Conservation (phyloP, 2,329 filamentous ascomycete species). For the Orbilia blumenaviensis region DNA sequence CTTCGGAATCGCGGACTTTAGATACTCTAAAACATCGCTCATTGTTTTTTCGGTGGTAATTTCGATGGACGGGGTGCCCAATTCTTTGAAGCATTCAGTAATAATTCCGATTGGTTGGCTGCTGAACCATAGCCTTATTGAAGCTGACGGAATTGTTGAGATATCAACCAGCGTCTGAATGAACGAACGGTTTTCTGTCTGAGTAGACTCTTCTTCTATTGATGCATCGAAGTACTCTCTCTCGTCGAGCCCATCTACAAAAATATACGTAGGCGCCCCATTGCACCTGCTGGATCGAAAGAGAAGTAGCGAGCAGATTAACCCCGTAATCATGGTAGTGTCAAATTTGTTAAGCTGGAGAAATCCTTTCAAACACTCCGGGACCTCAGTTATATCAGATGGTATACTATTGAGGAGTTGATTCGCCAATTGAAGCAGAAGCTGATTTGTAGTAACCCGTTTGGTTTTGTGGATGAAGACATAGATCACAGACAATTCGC, state of each 20-base stretch:
- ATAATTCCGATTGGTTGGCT: not conserved
- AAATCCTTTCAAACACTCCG: not conserved
- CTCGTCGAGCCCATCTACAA: slow-evolving; percentile 5
- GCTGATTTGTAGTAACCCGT: not conserved
- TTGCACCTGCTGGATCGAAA: not conserved
- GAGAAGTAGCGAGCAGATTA: not conserved
- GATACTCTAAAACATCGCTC: not conserved
- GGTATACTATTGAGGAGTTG: not conserved
- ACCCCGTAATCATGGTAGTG: not conserved
- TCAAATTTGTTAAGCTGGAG: not conserved
- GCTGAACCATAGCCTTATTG: not conserved
- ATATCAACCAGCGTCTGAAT: not conserved
- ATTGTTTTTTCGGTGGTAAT: not conserved
- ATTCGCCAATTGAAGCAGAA: not conserved
- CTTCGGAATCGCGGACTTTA: not conserved
- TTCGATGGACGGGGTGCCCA: not conserved
- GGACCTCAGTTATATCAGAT: not conserved
- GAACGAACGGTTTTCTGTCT: not conserved
- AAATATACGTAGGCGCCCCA: not conserved
- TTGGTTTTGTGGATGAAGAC: not conserved
- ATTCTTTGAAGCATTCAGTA: not conserved
- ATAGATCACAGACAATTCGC: not conserved
- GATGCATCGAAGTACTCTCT: not conserved
- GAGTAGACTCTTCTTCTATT: not conserved
- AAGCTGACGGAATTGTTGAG: not conserved